A percentile compares a stretch with the other conserved stretches of the same genome.
Evolutionary conservation across 75 land plant genomes (phyloP).

Genomic region (Pinus tabuliformis): DNA sequence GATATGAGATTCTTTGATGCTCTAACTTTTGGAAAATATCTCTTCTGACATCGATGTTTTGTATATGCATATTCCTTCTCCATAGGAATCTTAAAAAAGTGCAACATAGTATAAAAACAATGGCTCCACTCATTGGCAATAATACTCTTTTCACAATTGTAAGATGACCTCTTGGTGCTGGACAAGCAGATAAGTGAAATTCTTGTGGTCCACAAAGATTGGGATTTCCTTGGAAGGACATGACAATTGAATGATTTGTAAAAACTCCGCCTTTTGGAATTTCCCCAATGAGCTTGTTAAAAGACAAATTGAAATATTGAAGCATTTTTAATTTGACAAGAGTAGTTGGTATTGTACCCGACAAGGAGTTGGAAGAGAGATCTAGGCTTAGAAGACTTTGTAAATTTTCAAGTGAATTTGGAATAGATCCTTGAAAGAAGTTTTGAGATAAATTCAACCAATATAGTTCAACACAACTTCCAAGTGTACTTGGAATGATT

Average conservation of each 20-base stretch:
- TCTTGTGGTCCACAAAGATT: background rate
- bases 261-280: too few relatives aligned
- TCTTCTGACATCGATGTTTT: background rate
- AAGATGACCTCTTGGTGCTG: background rate
- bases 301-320: too few relatives aligned
- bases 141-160: background rate
- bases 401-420: conserved; percentile 7
- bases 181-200: conserved; percentile 14
- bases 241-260: too few relatives aligned
- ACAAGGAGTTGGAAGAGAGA: conserved; percentile 27
- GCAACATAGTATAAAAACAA: background rate
- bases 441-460: conserved; percentile 22
- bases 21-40: background rate
- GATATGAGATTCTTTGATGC: background rate
- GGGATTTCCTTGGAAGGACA: too few relatives aligned
- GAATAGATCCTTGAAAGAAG: conserved; percentile 28
- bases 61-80: conserved; percentile 2
- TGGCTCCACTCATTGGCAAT: background rate
- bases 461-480: conserved; percentile 11
- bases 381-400: conserved; percentile 11
- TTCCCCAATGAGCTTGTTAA: too few relatives aligned
- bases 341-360: background rate
- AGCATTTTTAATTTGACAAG: background rate
- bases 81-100: background rate
- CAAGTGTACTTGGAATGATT: too few relatives aligned